These are phyloP conservation scores for Gilbertella persicaria DNA, from an alignment of 371 early-diverging fungal species.

Conservation along the genomic window DNA sequence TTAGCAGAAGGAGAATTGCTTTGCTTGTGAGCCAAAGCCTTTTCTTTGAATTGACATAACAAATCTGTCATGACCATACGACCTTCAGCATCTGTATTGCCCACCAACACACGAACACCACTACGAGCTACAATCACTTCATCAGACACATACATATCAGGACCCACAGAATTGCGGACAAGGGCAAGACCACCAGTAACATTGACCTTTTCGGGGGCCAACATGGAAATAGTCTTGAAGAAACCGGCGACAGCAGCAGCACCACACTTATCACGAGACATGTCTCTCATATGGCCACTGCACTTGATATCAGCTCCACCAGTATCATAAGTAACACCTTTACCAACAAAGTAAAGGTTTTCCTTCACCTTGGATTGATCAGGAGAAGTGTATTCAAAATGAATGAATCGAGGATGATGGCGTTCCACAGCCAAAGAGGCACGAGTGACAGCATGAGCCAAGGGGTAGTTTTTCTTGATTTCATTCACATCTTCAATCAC, in stretches of 20 bases:
- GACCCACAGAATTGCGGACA: slow-evolving; percentile 83
- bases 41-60: slow-evolving; percentile 76
- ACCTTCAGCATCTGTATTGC: slow-evolving; percentile 92
- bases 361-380: slow-evolving; percentile 79
- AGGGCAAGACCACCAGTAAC: slow-evolving; percentile 74
- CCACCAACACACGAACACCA: slow-evolving; percentile 81
- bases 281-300: slow-evolving; percentile 81
- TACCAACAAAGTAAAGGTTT: slow-evolving; percentile 86
- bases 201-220: slow-evolving; percentile 69
- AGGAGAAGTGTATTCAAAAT: slow-evolving; percentile 76
- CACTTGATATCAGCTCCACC: slow-evolving; percentile 90
- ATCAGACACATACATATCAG: slow-evolving; percentile 81
- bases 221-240: slow-evolving; percentile 67
- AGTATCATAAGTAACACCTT: slow-evolving; percentile 91
- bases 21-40: slow-evolving; percentile 58
- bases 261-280: slow-evolving; percentile 92
- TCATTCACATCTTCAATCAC: slow-evolving; percentile 67
- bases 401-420: slow-evolving; percentile 80
- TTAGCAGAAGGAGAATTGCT: slow-evolving; percentile 32
- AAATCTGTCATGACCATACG: slow-evolving; percentile 91
- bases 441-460: slow-evolving; percentile 82
- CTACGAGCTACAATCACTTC: slow-evolving; percentile 80
- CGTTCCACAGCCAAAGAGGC: slow-evolving; percentile 73
- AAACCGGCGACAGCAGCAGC: slow-evolving; percentile 87
- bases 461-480: slow-evolving; percentile 80